Evolutionary conservation across 2,329 filamentous ascomycete species (phyloP), one percentile per base, ranked within the genome.

Genomic region (Clonostachys solani): DNA sequence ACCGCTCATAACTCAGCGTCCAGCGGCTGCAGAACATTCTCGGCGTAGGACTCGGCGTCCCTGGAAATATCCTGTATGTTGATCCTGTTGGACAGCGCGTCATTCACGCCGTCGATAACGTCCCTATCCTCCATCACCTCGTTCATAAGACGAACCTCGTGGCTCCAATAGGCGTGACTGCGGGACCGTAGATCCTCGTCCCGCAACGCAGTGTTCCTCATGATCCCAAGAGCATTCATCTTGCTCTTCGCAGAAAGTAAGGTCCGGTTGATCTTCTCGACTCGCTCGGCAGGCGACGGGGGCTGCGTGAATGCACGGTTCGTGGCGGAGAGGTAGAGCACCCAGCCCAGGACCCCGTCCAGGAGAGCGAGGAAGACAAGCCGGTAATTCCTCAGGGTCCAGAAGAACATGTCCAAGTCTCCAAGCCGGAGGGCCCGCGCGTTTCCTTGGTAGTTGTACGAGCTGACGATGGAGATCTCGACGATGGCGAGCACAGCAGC

Each of bases 71-170:
- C 69, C 37, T 68, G 65, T 18, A 90, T 78, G 59, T 89, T 77
- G 49, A 89, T 77, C 46, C 83, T 76, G 52, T 77, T 79, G 57
- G 72, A 70, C 54, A 92, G 64, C 12, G 83, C 86, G 60, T 83
- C 78, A 49, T 86, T 84, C 51, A 90, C 78, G 45, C 85, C 81
- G 57, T 85, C 83, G 35, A 89, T 69, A 8, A 92, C 87, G 51
- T 88, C 86, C 51, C 82, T 76, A 52, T 92, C 87, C 71, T 91
- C 87, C 78, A 95, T 86, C 19, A 88, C 82, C 58, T 86, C 82
- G 35, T 78, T 72, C 78, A 87, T 89, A 33, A 89, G 64, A 45
- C 78, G 72, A 7, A 82, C 86, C 69, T 96, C 89, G 41, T 86
- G 84, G 10, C 74, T 71, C 92, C 92, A 97, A 67, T 96, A 96